Evolutionary conservation across 345 rosid genomes (phyloP).

Genomic region (Turritis glabra): DNA sequence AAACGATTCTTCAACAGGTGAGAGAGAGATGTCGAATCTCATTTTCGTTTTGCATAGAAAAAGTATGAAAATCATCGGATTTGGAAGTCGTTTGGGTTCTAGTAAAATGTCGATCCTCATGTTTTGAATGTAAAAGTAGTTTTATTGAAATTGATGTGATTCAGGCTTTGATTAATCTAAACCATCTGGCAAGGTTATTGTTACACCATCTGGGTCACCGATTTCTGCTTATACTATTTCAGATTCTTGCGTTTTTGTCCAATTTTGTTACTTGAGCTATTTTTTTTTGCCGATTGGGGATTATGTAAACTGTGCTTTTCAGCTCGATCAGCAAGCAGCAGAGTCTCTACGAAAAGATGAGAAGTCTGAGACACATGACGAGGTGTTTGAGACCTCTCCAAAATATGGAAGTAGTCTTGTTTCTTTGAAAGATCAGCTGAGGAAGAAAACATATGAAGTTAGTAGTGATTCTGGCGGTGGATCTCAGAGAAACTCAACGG

Average conservation of each 20-base stretch:
- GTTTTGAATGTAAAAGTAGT: background rate
- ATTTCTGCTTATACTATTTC: background rate
- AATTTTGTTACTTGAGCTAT: background rate
- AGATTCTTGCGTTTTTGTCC: background rate
- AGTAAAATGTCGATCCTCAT: background rate
- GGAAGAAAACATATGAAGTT: conserved; percentile 55
- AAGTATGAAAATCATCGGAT: background rate
- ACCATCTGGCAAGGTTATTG: background rate
- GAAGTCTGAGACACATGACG: conserved; percentile 55
- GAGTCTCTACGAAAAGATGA: conserved; percentile 85
- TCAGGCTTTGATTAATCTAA: background rate
- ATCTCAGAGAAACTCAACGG: conserved; percentile 47
- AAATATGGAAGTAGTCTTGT: conserved; percentile 57
- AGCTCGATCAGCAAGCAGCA: conserved; percentile 97
- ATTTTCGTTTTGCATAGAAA: background rate
- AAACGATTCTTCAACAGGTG: conserved; percentile 82
- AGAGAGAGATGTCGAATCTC: background rate
- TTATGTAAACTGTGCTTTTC: conserved; percentile 34
- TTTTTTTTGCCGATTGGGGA: conserved; percentile 22
- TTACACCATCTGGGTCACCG: background rate
- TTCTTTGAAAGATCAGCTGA: conserved; percentile 82
- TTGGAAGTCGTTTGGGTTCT: conserved; percentile 3
- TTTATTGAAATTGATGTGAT: background rate
- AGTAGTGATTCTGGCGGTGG: conserved; percentile 47
- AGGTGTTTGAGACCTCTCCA: conserved; percentile 43